A percentile compares a stretch with the other conserved stretches of the same genome.
Conservation (phyloP, 1,284 basidiomycete species). For the Naganishia cerealis region DNA sequence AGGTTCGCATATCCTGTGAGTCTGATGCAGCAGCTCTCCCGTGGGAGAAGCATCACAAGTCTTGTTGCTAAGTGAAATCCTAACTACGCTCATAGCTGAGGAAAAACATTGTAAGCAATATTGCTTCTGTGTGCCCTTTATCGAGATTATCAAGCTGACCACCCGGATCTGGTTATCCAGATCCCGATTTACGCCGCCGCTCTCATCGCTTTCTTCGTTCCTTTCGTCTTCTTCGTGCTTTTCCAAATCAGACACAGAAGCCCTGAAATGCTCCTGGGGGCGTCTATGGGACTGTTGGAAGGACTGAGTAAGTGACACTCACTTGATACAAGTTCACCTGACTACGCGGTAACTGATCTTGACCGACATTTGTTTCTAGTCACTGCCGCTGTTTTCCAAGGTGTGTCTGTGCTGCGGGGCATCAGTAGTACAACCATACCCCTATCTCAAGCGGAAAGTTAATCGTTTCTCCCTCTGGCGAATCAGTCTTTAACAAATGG, state of each 20-base stretch:
- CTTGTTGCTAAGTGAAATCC: slow-evolving; percentile 15
- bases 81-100: slow-evolving; percentile 54
- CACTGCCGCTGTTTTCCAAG: slow-evolving; percentile 23
- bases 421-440: neutral
- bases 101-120: slow-evolving; percentile 54
- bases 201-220: slow-evolving; percentile 60
- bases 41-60: neutral
- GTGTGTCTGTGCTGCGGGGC: neutral
- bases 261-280: slow-evolving; percentile 58
- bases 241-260: slow-evolving; percentile 57
- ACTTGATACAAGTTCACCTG: slow-evolving; percentile 30
- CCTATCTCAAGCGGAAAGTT: neutral
- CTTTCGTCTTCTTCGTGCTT: slow-evolving; percentile 59
- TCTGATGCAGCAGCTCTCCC: neutral
- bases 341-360: slow-evolving; percentile 41
- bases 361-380: neutral
- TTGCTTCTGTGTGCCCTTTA: neutral
- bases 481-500: slow-evolving; percentile 60
- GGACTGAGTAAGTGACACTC: slow-evolving; percentile 52
- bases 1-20: slow-evolving; percentile 39
- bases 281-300: slow-evolving; percentile 61
- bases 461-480: slow-evolving; percentile 49
- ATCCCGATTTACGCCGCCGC: slow-evolving; percentile 61
- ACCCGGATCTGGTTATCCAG: neutral
- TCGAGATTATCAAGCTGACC: neutral